Evolutionary conservation across 2,329 filamentous ascomycete genomes (phyloP).

Genomic region (Proliferodiscus dingleyae): DNA sequence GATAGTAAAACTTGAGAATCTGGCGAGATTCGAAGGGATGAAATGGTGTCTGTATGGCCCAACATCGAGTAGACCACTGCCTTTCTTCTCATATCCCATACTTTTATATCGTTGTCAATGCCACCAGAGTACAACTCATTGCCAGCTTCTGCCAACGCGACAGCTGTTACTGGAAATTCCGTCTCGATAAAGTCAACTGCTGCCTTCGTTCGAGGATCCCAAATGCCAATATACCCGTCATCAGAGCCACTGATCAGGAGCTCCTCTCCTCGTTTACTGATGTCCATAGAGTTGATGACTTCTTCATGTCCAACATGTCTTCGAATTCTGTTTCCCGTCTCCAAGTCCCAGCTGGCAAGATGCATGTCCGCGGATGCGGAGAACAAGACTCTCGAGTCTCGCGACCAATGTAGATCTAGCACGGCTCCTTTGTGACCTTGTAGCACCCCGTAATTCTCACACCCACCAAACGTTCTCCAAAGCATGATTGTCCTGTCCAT

Average conservation of each 20-base stretch:
- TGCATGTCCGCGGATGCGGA: constrained; percentile 92
- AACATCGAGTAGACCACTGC: constrained; percentile 79
- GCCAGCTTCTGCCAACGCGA: constrained; percentile 87
- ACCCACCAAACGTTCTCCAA: constrained; percentile 88
- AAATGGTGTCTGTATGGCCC: constrained; percentile 88
- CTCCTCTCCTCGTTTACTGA: constrained; percentile 86
- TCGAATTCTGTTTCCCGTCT: constrained; percentile 86
- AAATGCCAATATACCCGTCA: constrained; percentile 89
- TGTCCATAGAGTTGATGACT: constrained; percentile 87
- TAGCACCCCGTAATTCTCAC: constrained; percentile 88
- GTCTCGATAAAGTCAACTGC: constrained; percentile 86
- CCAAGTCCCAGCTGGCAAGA: constrained; percentile 90
- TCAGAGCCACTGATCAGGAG: constrained; percentile 87
- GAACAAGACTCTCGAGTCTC: constrained; percentile 85
- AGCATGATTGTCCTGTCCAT: constrained; percentile 93
- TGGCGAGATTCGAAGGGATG: constrained; percentile 84
- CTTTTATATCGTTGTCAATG: constrained; percentile 95
- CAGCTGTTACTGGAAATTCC: constrained; percentile 85
- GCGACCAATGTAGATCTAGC: constrained; percentile 92
- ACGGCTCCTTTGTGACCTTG: constrained; percentile 88
- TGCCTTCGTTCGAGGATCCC: constrained; percentile 89
- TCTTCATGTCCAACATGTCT: constrained; percentile 91
- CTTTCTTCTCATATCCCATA: constrained; percentile 95
- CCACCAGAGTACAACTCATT: constrained; percentile 93
- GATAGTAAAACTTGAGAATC: constrained; percentile 88